phyloP scores from a whole-genome alignment of 176 grass and related monocot species.

The Aegilops bicornis region DNA sequence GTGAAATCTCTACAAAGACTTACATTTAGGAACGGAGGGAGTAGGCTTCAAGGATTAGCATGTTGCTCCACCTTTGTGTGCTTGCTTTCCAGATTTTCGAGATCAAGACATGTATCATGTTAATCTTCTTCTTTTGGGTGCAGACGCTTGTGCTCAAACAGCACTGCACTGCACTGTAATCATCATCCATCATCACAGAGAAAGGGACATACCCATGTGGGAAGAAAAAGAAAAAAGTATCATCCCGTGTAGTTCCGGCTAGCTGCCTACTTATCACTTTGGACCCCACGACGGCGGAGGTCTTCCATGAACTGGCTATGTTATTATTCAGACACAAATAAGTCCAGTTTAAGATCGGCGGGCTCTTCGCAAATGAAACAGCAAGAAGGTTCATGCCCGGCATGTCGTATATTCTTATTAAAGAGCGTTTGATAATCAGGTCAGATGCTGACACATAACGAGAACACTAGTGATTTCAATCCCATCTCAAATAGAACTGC shows the following conservation, averaged over 20 bases:
- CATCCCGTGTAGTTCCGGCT: not conserved
- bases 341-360: not conserved
- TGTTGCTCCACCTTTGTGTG: too few species aligned
- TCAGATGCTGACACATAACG: not conserved
- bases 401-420: not conserved
- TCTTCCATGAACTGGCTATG: not conserved
- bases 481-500: not conserved
- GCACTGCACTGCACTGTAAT: not conserved
- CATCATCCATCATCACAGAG: not conserved
- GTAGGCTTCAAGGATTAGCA: too few species aligned
- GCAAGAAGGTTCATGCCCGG: not conserved
- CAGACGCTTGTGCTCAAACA: not conserved
- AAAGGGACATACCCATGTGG: not conserved
- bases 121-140: not conserved
- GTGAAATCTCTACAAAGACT: too few species aligned
- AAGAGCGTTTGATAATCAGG: not conserved
- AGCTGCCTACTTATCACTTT: not conserved
- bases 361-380: not conserved
- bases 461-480: not conserved
- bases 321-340: not conserved
- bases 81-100: not conserved
- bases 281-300: not conserved
- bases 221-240: not conserved
- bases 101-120: not conserved
- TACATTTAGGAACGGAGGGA: too few species aligned